These are phyloP conservation scores for Cyberlindnera maclurae DNA, from an alignment of 805 yeast species.

Conservation along the genomic window DNA sequence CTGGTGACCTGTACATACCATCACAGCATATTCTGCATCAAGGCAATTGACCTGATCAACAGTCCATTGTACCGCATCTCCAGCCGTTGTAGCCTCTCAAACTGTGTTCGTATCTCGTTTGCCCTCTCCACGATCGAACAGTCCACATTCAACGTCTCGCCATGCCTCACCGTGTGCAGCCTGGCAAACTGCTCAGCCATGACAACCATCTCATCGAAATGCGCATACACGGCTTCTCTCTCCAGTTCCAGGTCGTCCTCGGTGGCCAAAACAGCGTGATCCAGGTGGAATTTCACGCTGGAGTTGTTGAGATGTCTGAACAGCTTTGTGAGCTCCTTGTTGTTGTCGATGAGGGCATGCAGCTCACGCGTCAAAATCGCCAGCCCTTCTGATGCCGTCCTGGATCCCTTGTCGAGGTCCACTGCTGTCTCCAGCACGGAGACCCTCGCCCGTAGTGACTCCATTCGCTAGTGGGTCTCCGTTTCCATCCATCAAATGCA, in stretches of 20 bases:
- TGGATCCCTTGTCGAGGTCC: constrained; percentile 4
- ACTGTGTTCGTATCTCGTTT: background rate
- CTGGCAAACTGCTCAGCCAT: background rate
- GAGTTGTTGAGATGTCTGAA: constrained; percentile 6
- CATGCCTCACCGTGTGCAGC: background rate
- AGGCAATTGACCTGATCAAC: constrained; percentile 15
- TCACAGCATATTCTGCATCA: constrained; percentile 17
- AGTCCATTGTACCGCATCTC: constrained; percentile 19
- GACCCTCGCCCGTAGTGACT: constrained; percentile 3
- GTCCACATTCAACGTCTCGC: background rate
- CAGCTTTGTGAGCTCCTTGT: constrained; percentile 2
- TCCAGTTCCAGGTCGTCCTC: constrained; percentile 2
- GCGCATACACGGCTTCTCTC: background rate
- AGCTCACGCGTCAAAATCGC: constrained; percentile 3
- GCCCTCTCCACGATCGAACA: background rate
- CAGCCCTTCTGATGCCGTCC: constrained; percentile 2
- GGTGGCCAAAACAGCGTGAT: background rate
- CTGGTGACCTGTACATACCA: no score
- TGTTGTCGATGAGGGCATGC: constrained; percentile 2
- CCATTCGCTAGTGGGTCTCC: constrained; percentile 2
- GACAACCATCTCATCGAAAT: background rate
- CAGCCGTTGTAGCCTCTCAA: constrained; percentile 5
- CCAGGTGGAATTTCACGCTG: constrained; percentile 7
- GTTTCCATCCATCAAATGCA: no score
- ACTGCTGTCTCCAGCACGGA: constrained; percentile 3